A percentile compares a stretch with the other conserved stretches of the same genome.
Conservation (phyloP, 352 stramenopile species). For the Phytopythium ostracodes region DNA sequence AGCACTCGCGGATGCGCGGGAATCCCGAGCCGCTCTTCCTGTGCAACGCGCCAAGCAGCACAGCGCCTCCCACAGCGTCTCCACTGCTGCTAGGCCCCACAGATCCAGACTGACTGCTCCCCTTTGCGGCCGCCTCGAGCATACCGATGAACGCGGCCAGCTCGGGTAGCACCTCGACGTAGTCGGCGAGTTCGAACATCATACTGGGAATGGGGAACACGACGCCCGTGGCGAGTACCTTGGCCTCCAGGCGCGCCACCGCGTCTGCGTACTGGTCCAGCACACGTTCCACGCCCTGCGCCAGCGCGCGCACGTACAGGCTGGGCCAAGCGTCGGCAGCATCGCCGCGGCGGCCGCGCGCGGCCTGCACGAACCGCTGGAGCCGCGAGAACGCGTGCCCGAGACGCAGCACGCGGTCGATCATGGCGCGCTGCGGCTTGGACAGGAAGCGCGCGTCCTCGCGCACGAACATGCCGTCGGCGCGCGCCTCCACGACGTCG, state of each 20-base stretch:
- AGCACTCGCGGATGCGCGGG: conserved; percentile 43
- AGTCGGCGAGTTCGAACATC: conserved; percentile 67
- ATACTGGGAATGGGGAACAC: conserved; percentile 63
- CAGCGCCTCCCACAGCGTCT: conserved; percentile 20
- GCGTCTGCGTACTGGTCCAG: conserved; percentile 50
- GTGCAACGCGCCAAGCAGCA: conserved; percentile 43
- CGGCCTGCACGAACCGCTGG: conserved; percentile 36
- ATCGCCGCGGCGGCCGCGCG: not conserved
- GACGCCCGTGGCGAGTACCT: conserved; percentile 30
- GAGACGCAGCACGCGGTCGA: conserved; percentile 54
- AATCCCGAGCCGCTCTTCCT: conserved; percentile 46
- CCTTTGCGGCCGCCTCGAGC: conserved; percentile 13
- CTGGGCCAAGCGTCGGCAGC: conserved; percentile 21
- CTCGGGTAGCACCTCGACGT: conserved; percentile 51
- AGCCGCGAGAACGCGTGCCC: conserved; percentile 46
- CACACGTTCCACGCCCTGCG: conserved; percentile 46
- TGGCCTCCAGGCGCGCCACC: conserved; percentile 51
- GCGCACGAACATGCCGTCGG: conserved; percentile 57
- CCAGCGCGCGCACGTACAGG: conserved; percentile 54
- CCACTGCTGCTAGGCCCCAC: not conserved
- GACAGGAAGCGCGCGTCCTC: conserved; percentile 38
- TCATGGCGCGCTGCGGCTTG: conserved; percentile 39
- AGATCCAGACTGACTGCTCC: not conserved
- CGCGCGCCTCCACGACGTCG: conserved; percentile 52
- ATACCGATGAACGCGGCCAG: conserved; percentile 45